A percentile compares a stretch with the other conserved stretches of the same genome.
These are phyloP conservation scores for Scleromitrula shiraiana DNA, from an alignment of 2,329 filamentous ascomycete species.

Conservation along the genomic window DNA sequence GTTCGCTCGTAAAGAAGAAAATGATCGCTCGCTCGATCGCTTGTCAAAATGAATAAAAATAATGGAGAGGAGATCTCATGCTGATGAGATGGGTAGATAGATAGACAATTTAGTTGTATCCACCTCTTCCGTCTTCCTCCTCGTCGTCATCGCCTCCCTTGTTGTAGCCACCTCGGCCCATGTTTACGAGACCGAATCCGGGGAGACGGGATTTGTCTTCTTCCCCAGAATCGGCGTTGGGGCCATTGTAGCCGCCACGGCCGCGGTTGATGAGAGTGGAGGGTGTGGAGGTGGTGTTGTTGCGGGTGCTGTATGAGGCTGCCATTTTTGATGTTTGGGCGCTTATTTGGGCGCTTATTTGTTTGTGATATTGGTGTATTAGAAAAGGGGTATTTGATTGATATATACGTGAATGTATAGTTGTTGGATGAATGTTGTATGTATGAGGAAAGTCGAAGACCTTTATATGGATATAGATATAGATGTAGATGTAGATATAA, in stretches of 20 bases:
- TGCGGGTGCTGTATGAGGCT: slow-evolving; percentile 9
- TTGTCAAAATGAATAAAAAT: not conserved
- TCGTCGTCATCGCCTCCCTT: slow-evolving; percentile 24
- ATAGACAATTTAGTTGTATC: slow-evolving; percentile 20
- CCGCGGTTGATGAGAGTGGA: slow-evolving; percentile 15
- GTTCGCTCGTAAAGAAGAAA: not conserved
- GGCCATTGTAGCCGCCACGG: slow-evolving; percentile 24
- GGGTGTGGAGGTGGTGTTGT: slow-evolving; percentile 4
- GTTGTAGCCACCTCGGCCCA: slow-evolving; percentile 25
- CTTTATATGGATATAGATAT: not conserved
- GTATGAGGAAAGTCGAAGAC: not conserved
- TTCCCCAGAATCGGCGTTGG: slow-evolving; percentile 10
- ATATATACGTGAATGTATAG: too few species aligned
- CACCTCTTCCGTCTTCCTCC: slow-evolving; percentile 27
- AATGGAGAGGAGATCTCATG: not conserved
- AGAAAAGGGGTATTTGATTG: not conserved
- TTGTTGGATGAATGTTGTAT: not conserved
- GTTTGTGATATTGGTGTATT: slow-evolving; percentile 1
- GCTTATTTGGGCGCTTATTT: too few species aligned
- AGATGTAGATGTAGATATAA: not conserved
- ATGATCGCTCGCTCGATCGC: not conserved
- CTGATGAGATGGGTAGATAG: not conserved
- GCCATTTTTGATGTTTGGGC: slow-evolving; percentile 17
- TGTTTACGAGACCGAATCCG: slow-evolving; percentile 13
- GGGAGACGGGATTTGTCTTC: slow-evolving; percentile 9